Conservation (phyloP, 2,329 filamentous ascomycete species). For the Diaporthe eres region DNA sequence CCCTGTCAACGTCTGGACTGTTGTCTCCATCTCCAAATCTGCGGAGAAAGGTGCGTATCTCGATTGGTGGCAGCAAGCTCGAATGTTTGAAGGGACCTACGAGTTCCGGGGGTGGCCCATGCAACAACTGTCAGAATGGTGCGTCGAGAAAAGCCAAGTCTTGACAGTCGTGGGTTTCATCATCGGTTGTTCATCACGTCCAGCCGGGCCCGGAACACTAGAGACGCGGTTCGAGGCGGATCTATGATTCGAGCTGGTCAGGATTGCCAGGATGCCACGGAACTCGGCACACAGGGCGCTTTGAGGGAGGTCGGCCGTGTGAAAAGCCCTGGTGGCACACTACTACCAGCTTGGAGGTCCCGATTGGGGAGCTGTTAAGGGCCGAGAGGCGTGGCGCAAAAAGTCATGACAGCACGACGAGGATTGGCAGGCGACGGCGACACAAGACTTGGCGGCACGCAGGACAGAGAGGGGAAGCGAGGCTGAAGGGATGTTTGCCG, state of each 20-base stretch:
- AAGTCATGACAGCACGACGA: slow-evolving; percentile 27
- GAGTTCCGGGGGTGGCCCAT: not conserved
- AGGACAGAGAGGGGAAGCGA: not conserved
- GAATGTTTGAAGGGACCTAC: slow-evolving; percentile 7
- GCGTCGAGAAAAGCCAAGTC: slow-evolving; percentile 14
- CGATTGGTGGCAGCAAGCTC: not conserved
- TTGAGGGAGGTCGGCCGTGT: not conserved
- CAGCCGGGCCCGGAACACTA: slow-evolving; percentile 17
- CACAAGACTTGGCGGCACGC: not conserved
- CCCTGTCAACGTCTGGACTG: not conserved
- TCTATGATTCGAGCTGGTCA: slow-evolving; percentile 7
- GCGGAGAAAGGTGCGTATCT: not conserved
- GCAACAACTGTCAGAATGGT: slow-evolving; percentile 1
- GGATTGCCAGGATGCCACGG: slow-evolving; percentile 12
- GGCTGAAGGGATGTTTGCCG: not conserved
- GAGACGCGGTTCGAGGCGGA: slow-evolving; percentile 26
- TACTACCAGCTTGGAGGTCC: slow-evolving; percentile 16
- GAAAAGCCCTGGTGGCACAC: slow-evolving; percentile 15
- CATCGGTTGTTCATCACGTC: not conserved
- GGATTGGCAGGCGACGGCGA: not conserved
- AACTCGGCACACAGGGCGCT: slow-evolving; percentile 24
- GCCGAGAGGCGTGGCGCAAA: not conserved
- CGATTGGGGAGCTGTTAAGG: slow-evolving; percentile 25
- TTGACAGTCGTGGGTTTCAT: slow-evolving; percentile 35
- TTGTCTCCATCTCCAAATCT: not conserved